Evolutionary conservation across 371 early-diverging fungal genomes (phyloP).

Genomic region (Mucor irregularis): DNA sequence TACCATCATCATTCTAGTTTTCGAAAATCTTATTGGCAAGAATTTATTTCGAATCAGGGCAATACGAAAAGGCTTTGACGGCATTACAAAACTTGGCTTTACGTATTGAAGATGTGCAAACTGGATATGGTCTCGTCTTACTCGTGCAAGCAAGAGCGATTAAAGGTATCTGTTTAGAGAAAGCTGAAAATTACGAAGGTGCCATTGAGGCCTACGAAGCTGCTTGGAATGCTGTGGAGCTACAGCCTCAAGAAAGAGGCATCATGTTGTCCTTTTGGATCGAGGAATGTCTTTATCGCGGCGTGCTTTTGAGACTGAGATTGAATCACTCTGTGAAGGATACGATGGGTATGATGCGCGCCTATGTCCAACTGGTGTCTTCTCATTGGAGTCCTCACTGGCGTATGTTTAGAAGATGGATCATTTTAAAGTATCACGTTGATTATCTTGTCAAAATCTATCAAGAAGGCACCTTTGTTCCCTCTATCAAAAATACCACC

Average conservation of each 20-base stretch:
- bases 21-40: conserved; percentile 42
- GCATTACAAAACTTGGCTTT: conserved; percentile 31
- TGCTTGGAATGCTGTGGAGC: conserved; percentile 45
- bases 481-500: background rate
- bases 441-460: conserved; percentile 23
- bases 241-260: conserved; percentile 43
- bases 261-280: conserved; percentile 65
- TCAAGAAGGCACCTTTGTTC: conserved; percentile 19
- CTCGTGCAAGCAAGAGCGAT: conserved; percentile 52
- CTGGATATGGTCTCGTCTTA: conserved; percentile 59
- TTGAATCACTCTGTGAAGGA: conserved; percentile 21
- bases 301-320: conserved; percentile 51
- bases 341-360: conserved; percentile 27
- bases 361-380: conserved; percentile 25
- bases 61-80: conserved; percentile 30
- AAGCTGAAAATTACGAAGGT: conserved; percentile 36
- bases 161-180: conserved; percentile 58
- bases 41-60: conserved; percentile 38
- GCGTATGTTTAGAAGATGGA: conserved; percentile 45
- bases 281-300: conserved; percentile 69
- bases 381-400: conserved; percentile 51
- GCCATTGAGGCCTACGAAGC: conserved; percentile 59
- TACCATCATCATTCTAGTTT: background rate
- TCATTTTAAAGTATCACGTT: conserved; percentile 45
- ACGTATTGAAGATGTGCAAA: conserved; percentile 30